Evolutionary conservation across 1,284 basidiomycete genomes (phyloP), one percentile per base, ranked within the genome.

Genomic region (Apiotrichum gracile): DNA sequence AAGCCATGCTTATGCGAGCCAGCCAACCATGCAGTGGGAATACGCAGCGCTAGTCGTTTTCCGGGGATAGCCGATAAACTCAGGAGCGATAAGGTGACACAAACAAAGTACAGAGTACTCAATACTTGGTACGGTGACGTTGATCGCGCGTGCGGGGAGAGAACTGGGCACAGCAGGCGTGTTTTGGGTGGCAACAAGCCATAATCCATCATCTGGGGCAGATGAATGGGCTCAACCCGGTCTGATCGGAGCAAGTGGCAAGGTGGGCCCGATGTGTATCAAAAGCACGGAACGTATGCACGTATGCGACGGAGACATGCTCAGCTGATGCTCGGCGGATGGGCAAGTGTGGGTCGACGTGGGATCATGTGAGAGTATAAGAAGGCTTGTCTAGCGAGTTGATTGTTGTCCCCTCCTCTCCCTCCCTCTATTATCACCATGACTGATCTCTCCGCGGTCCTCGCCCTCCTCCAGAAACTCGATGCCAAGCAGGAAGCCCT

Each of bases 401-500:
- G n/a, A n/a, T 27, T 27, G 22, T 25, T 19, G 2, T 42, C 26
- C 9, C 19, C 26, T 42, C 17, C 17, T 42, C 41, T 29, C 24
- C 17, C 17, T 22, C 24, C 16, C 25, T 16, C 16, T 42, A 27
- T 14, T 22, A 41, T 39, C 38, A 48, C 33, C 27, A 60, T 62
- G 54, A 35, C 61, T 12, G 67, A 67, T 33, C 51, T 69, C 19
- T 43, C 59, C 12, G 58, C 66, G 51, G 61, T 71, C 29, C 50
- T 71, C 40, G 61, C 54, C 26, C 51, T 67, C 26, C 60, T 71
- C 21, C 54, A 66, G 57, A 62, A 64, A 48, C 61, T 71, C 14
- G 56, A 61, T 39, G 55, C 60, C 3, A 69, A 64, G 60, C 69
- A 71, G 45, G 69, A 69, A 42, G 52, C 60, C 47, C 62, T 71